phyloP scores from a whole-genome alignment of 768 basidiomycete species.

The Podaxis mareebaensis region DNA sequence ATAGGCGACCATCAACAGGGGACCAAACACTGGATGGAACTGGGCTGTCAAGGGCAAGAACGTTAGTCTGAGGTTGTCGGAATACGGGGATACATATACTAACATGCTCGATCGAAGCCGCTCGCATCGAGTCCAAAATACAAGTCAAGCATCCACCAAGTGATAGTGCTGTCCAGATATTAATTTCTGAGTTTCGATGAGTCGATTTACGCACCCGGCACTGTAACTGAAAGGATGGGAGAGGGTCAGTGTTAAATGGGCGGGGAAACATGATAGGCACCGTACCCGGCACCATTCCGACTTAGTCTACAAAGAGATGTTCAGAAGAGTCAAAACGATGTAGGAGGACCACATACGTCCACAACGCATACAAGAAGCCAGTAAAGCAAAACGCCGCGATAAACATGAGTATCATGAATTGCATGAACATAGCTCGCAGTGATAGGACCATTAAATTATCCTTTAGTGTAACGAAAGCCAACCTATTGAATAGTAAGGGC shows the following conservation, averaged over 20 bases:
- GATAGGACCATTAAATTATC: constrained; percentile 80
- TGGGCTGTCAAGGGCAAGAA: constrained; percentile 37
- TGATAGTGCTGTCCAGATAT: constrained; percentile 43
- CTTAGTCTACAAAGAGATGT: constrained; percentile 49
- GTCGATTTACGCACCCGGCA: constrained; percentile 25
- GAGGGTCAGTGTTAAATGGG: constrained; percentile 3
- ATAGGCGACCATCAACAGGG: constrained; percentile 87
- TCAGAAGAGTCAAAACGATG: not conserved
- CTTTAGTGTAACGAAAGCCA: constrained; percentile 90
- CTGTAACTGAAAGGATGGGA: constrained; percentile 25
- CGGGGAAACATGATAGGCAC: constrained; percentile 9
- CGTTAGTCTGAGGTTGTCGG: not conserved
- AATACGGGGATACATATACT: constrained; percentile 28
- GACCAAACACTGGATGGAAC: constrained; percentile 89
- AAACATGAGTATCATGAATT: constrained; percentile 82
- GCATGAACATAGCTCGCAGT: constrained; percentile 88
- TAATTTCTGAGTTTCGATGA: not conserved
- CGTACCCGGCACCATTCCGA: constrained; percentile 59
- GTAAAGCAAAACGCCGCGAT: constrained; percentile 90
- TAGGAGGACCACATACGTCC: constrained; percentile 65
- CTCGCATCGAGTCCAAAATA: constrained; percentile 95
- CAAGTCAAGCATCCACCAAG: constrained; percentile 94
- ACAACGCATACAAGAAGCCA: constrained; percentile 91
- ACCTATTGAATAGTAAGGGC: constrained; percentile 36
- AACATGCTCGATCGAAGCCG: constrained; percentile 83